These are phyloP conservation scores for Populus tomentosa DNA, from an alignment of 441 rosid species.

Conservation along the genomic window DNA sequence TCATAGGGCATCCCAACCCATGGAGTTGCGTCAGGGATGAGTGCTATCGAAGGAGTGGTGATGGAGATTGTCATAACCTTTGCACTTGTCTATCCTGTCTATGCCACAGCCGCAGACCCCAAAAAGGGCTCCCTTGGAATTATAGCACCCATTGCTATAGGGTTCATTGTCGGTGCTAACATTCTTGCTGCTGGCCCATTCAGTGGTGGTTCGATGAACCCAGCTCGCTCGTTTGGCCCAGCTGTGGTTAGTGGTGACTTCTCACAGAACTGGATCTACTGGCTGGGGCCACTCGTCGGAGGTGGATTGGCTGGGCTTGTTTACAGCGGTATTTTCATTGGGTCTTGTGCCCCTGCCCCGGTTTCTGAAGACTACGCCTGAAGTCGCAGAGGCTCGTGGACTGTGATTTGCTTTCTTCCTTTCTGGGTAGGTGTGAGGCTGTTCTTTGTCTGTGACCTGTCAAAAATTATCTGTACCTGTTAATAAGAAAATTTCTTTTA, in stretches of 20 bases:
- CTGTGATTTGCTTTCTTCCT: not conserved
- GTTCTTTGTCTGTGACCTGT: not conserved
- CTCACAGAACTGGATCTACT: slow-evolving; percentile 68
- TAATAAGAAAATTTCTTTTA: not conserved
- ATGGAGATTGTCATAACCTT: slow-evolving; percentile 85
- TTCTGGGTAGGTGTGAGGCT: not conserved
- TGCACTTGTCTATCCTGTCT: slow-evolving; percentile 75
- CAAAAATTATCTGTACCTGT: too few species aligned
- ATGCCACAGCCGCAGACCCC: slow-evolving; percentile 88
- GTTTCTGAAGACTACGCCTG: slow-evolving; percentile 34
- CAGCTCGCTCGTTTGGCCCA: slow-evolving; percentile 87
- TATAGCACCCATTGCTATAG: slow-evolving; percentile 82
- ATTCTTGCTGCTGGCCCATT: slow-evolving; percentile 91
- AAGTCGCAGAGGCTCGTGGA: not conserved
- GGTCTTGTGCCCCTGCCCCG: slow-evolving; percentile 42
- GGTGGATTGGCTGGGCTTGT: slow-evolving; percentile 83
- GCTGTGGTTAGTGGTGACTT: slow-evolving; percentile 78
- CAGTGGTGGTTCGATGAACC: slow-evolving; percentile 94
- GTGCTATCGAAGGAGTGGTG: slow-evolving; percentile 47
- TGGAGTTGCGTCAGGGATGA: slow-evolving; percentile 65
- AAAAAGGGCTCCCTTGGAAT: slow-evolving; percentile 68
- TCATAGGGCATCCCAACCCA: slow-evolving; percentile 74
- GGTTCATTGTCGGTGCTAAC: slow-evolving; percentile 87
- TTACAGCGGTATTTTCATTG: slow-evolving; percentile 65
- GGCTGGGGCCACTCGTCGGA: slow-evolving; percentile 79